Evolutionary conservation across 306 rosid species (phyloP).

Genomic region (Carpinus fangiana): DNA sequence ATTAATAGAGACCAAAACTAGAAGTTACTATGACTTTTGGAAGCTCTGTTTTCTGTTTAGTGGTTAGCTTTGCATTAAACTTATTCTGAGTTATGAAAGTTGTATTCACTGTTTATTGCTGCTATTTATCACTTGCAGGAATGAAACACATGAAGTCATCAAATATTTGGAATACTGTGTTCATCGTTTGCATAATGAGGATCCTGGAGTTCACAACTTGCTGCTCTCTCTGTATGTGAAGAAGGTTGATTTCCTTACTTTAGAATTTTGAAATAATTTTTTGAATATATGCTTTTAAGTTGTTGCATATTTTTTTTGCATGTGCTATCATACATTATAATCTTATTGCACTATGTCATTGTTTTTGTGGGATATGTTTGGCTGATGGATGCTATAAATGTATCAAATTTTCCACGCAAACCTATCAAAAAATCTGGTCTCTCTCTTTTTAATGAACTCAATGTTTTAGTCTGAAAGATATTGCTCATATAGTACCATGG

Average conservation of each 20-base stretch:
- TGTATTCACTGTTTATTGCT: constrained; percentile 15
- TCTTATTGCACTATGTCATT: not conserved
- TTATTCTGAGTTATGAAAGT: not conserved
- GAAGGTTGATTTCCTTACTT: constrained; percentile 63
- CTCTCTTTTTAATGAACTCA: not conserved
- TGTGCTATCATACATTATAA: not conserved
- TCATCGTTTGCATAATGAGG: constrained; percentile 92
- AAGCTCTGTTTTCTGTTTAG: not conserved
- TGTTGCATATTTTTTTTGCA: not conserved
- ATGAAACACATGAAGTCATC: constrained; percentile 97
- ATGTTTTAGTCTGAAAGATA: not conserved
- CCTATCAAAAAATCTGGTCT: not conserved
- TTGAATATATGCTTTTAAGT: not conserved
- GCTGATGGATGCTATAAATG: not conserved
- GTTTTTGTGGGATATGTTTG: not conserved
- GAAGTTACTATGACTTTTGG: not conserved
- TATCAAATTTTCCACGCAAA: not conserved
- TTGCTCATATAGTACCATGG: not conserved
- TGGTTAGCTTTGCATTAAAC: not conserved
- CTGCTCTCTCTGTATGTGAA: constrained; percentile 91
- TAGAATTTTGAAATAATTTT: constrained; percentile 7
- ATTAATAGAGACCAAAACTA: not conserved
- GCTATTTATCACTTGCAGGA: constrained; percentile 53
- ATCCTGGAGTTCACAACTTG: constrained; percentile 96
- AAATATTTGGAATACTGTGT: constrained; percentile 93